These are phyloP conservation scores for Akebia trifoliata DNA, from an alignment of 164 flowering plant species.

Conservation along the genomic window DNA sequence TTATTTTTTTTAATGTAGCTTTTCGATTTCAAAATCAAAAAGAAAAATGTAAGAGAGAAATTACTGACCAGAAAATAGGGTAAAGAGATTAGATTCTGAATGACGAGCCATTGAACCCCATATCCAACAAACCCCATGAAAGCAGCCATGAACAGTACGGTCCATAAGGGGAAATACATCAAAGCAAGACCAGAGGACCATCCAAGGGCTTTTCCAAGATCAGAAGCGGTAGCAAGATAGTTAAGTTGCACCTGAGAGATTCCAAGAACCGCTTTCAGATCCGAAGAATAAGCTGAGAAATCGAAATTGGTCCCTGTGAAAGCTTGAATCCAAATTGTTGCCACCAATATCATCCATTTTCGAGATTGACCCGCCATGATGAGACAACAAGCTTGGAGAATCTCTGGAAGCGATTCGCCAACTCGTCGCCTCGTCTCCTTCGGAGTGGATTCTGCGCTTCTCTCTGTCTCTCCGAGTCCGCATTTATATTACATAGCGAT, in stretches of 20 bases:
- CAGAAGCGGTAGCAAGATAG: slow-evolving; percentile 87
- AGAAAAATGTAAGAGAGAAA: not conserved
- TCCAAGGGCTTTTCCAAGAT: slow-evolving; percentile 80
- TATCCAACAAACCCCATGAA: slow-evolving; percentile 70
- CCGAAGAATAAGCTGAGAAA: slow-evolving; percentile 84
- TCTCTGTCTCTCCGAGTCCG: no score
- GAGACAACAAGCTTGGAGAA: not conserved
- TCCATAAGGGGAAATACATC: slow-evolving; percentile 53
- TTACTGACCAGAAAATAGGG: slow-evolving; percentile 80
- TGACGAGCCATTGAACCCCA: slow-evolving; percentile 84
- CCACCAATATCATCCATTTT: slow-evolving; percentile 91
- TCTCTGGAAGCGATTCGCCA: no score
- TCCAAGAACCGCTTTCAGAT: slow-evolving; percentile 61
- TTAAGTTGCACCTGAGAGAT: slow-evolving; percentile 82
- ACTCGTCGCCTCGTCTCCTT: no score
- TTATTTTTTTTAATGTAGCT: not conserved
- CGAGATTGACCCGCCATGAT: slow-evolving; percentile 70
- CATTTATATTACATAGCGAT: no score
- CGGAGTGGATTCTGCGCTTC: no score
- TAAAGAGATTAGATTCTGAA: slow-evolving; percentile 41
- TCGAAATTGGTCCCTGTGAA: slow-evolving; percentile 97
- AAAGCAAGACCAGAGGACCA: slow-evolving; percentile 95
- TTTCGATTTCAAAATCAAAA: not conserved
- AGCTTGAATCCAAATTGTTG: slow-evolving; percentile 91
- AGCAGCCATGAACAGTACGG: slow-evolving; percentile 69